Evolutionary conservation across 2,329 filamentous ascomycete species (phyloP).

Genomic region (Akanthomyces dipterigenus): DNA sequence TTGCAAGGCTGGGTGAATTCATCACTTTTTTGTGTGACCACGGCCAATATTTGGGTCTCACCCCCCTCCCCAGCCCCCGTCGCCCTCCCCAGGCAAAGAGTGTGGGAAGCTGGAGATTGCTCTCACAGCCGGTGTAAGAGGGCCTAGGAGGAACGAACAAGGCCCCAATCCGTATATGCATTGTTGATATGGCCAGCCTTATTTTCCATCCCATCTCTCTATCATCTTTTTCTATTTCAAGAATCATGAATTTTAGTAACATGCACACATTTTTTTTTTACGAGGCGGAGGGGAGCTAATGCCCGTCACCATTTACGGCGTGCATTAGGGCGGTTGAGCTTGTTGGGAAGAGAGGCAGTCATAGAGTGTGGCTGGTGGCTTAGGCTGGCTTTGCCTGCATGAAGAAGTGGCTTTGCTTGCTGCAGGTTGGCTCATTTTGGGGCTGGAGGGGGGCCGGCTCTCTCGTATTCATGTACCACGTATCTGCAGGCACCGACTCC

Average conservation of each 20-base stretch:
- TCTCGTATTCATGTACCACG: constrained; percentile 7
- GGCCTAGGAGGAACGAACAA: no score
- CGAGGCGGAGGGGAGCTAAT: neutral
- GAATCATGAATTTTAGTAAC: neutral
- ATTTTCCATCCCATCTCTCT: neutral
- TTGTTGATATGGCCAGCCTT: neutral
- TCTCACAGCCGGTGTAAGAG: no score
- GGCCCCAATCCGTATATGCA: no score
- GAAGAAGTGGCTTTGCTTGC: neutral
- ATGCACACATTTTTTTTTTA: neutral
- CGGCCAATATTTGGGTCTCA: no score
- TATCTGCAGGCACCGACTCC: constrained; percentile 10
- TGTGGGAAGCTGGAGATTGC: no score
- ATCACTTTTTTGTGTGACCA: no score
- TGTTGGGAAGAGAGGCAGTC: neutral
- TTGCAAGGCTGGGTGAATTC: no score
- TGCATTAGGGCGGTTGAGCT: constrained; percentile 1
- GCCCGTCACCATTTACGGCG: neutral
- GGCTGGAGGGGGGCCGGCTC: neutral
- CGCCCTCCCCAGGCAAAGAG: no score
- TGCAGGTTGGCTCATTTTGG: neutral
- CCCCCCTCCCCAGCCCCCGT: no score
- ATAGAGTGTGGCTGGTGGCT: constrained; percentile 3
- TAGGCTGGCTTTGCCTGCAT: neutral
- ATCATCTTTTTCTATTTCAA: neutral